Percentiles rank a stretch among this genome's conserved stretches.
These are phyloP conservation scores for Lentinula boryana DNA, from an alignment of 768 basidiomycete species.

Conservation along the genomic window DNA sequence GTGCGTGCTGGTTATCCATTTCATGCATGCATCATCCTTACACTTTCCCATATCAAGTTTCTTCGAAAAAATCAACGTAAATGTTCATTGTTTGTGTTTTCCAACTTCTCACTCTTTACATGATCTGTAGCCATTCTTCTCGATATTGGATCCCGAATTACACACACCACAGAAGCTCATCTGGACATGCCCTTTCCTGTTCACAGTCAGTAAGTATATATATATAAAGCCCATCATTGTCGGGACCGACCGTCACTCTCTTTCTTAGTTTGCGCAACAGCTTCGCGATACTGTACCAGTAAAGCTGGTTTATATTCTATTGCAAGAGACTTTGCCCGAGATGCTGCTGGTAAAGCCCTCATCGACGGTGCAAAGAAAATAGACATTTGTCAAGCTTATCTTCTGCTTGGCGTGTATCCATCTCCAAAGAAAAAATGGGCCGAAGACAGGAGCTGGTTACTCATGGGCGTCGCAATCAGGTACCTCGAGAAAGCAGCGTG, in stretches of 20 bases:
- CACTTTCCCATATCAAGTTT: constrained; percentile 25
- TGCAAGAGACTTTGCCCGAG: constrained; percentile 58
- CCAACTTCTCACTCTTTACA: constrained; percentile 6
- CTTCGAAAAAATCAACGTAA: constrained; percentile 48
- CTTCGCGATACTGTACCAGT: constrained; percentile 56
- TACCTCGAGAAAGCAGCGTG: constrained; percentile 16
- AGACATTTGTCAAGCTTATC: constrained; percentile 77
- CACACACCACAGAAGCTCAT: constrained; percentile 50
- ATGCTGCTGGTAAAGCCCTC: constrained; percentile 53
- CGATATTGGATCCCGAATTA: constrained; percentile 49
- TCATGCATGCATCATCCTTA: neutral
- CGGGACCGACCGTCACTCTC: neutral
- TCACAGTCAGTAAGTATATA: constrained; percentile 48
- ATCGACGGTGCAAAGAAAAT: constrained; percentile 59
- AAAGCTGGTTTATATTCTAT: constrained; percentile 50
- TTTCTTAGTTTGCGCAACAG: constrained; percentile 57
- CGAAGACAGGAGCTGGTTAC: constrained; percentile 69
- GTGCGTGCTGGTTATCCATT: constrained; percentile 25
- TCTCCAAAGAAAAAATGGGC: constrained; percentile 58
- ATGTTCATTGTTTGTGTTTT: constrained; percentile 9
- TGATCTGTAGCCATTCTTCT: constrained; percentile 43
- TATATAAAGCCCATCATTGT: neutral
- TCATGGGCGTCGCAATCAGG: constrained; percentile 69
- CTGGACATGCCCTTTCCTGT: constrained; percentile 50
- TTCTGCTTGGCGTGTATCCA: constrained; percentile 60